These are phyloP conservation scores for Fusarium decemcellulare DNA, from an alignment of 2,329 filamentous ascomycete genomes.

Conservation along the genomic window DNA sequence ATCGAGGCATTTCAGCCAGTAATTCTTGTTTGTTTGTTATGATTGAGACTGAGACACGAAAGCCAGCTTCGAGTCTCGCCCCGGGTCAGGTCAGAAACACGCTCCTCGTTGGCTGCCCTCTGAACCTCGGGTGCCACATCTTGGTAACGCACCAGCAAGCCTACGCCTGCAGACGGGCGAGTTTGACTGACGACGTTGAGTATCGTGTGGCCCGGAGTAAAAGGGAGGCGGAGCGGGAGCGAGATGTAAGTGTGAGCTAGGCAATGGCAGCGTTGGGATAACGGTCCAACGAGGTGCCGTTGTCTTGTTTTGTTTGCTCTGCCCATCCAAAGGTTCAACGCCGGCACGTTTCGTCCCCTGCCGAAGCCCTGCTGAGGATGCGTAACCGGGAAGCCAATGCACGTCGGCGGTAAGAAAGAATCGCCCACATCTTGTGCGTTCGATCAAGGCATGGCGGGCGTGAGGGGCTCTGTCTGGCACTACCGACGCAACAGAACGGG, in stretches of 20 bases:
- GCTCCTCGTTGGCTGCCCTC: conserved; percentile 22
- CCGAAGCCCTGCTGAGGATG: conserved; percentile 16
- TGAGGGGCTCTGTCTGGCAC: conserved; percentile 26
- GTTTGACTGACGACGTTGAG: conserved; percentile 23
- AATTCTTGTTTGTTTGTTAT: conserved; percentile 40
- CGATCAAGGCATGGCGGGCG: conserved; percentile 14
- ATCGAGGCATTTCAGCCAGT: conserved; percentile 34
- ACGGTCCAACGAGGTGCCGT: conserved; percentile 33
- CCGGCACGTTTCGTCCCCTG: conserved; percentile 38
- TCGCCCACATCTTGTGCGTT: conserved; percentile 27
- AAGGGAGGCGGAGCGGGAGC: conserved; percentile 8
- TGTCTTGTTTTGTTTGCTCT: conserved; percentile 6
- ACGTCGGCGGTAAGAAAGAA: conserved; percentile 37
- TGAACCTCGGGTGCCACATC: conserved; percentile 33
- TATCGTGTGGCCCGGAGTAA: conserved; percentile 36
- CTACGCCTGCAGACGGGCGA: conserved; percentile 29
- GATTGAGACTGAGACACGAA: conserved; percentile 45
- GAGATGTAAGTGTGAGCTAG: conserved; percentile 20
- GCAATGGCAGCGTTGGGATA: conserved; percentile 24
- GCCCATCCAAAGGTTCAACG: conserved; percentile 23
- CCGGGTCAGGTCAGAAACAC: neutral
- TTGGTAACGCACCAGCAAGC: conserved; percentile 29
- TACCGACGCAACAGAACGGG: conserved; percentile 27
- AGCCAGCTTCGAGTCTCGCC: conserved; percentile 11
- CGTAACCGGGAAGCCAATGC: conserved; percentile 20